Percentiles rank a stretch among this genome's conserved stretches.
Evolutionary conservation across 164 flowering plant genomes (phyloP).

Genomic region (Umbilicus rupestris): DNA sequence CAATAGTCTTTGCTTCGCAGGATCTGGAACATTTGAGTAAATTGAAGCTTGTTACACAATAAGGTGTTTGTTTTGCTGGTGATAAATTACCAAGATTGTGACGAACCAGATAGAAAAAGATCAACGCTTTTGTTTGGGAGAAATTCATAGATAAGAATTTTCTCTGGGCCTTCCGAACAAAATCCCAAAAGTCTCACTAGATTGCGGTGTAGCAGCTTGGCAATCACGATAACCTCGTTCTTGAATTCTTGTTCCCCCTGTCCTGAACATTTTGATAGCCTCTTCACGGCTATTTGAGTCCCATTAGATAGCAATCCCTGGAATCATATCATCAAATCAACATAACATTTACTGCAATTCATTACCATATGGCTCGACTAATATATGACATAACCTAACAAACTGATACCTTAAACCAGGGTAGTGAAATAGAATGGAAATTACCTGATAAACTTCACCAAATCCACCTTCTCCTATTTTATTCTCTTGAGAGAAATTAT

Average conservation of each 20-base stretch:
- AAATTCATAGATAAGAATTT: constrained; percentile 29
- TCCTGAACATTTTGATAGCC: neutral
- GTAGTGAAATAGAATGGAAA: neutral
- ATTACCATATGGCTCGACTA: neutral
- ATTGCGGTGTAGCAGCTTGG: neutral
- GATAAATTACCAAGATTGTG: neutral
- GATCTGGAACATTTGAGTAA: constrained; percentile 16
- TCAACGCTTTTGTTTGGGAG: constrained; percentile 35
- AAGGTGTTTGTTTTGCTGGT: neutral
- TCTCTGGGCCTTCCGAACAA: neutral
- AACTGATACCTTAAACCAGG: neutral
- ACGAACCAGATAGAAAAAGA: constrained; percentile 23
- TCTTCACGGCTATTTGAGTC: constrained; percentile 16
- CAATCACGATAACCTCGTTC: neutral
- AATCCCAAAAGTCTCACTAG: neutral
- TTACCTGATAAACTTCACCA: constrained; percentile 23
- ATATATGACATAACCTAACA: neutral
- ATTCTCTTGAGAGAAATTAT: constrained; percentile 16
- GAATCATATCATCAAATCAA: neutral
- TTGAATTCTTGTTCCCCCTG: neutral
- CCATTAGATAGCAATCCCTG: constrained; percentile 13
- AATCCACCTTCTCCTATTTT: constrained; percentile 23
- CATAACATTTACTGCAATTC: neutral
- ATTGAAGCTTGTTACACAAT: neutral
- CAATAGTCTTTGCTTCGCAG: constrained; percentile 16